Evolutionary conservation across 2,329 filamentous ascomycete genomes (phyloP).

Genomic region (Aspergillus versicolor): DNA sequence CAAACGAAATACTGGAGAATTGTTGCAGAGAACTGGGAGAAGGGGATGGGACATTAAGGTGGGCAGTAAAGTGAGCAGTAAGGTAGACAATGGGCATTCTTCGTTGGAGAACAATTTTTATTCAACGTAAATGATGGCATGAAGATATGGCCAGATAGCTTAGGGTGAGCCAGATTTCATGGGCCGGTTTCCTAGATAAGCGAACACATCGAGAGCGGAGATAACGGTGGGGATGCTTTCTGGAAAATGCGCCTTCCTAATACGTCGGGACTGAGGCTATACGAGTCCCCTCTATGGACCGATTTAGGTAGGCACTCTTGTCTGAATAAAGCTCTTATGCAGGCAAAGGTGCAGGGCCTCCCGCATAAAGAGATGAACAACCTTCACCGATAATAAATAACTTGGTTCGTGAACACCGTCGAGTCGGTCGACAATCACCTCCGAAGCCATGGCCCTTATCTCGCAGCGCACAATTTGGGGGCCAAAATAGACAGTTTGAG

Average conservation of each 20-base stretch:
- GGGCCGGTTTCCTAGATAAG: neutral
- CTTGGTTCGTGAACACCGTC: too few relatives aligned
- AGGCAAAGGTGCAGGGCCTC: too few relatives aligned
- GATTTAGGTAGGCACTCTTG: neutral
- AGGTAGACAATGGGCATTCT: neutral
- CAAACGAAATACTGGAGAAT: conserved; percentile 39
- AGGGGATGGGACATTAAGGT: conserved; percentile 33
- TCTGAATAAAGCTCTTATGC: too few relatives aligned
- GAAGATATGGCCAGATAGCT: too few relatives aligned
- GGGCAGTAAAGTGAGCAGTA: conserved; percentile 4
- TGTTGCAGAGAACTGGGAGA: conserved; percentile 34
- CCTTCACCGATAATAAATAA: too few relatives aligned
- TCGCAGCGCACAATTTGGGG: neutral
- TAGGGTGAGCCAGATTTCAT: neutral
- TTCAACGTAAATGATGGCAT: neutral
- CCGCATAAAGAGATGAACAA: too few relatives aligned
- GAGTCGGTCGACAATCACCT: too few relatives aligned
- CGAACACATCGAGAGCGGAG: neutral
- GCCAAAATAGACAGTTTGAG: neutral
- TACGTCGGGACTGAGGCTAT: neutral
- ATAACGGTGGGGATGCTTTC: neutral
- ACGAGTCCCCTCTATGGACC: neutral
- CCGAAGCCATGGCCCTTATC: too few relatives aligned
- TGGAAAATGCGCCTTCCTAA: neutral
- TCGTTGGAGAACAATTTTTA: neutral